Conservation (phyloP, 2,329 filamentous ascomycete species). For the Aureobasidium sp. region DNA sequence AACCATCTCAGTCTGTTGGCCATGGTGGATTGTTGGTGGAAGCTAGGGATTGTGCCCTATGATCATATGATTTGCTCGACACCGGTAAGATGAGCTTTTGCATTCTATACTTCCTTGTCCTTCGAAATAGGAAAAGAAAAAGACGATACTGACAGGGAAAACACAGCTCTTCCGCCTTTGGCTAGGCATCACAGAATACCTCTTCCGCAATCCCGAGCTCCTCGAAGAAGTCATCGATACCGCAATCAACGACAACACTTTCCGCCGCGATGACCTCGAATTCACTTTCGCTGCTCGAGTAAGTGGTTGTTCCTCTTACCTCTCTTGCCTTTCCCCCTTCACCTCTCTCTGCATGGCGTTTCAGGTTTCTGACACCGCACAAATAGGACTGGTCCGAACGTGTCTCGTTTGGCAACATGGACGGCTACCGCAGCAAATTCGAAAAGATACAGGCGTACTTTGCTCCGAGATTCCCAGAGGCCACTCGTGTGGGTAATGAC, state of each 20-base stretch:
- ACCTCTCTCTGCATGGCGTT: neutral
- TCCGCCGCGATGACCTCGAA: constrained; percentile 91
- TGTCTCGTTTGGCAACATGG: constrained; percentile 84
- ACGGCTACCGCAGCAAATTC: constrained; percentile 87
- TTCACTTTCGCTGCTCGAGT: constrained; percentile 91
- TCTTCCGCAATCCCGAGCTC: constrained; percentile 76
- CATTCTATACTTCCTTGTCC: too few relatives aligned
- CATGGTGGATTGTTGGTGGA: constrained; percentile 98
- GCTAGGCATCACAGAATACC: constrained; percentile 92
- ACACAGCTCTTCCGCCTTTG: constrained; percentile 78
- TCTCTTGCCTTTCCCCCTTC: neutral
- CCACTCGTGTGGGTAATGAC: constrained; percentile 79
- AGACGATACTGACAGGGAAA: neutral
- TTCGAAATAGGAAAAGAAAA: too few relatives aligned
- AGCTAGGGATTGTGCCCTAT: constrained; percentile 87
- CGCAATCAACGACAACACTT: constrained; percentile 82
- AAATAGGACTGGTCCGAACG: constrained; percentile 82
- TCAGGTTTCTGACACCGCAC: neutral
- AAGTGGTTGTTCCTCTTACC: constrained; percentile 24
- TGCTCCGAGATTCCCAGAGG: constrained; percentile 79
- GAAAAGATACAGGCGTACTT: constrained; percentile 88
- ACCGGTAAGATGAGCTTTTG: constrained; percentile 47
- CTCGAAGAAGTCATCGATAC: constrained; percentile 81
- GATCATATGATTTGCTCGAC: constrained; percentile 99
- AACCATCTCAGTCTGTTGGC: constrained; percentile 90